Percentiles rank a stretch among this genome's conserved stretches.
Evolutionary conservation across 2,329 filamentous ascomycete genomes (phyloP).

Genomic region (Colletotrichum echinochloae): DNA sequence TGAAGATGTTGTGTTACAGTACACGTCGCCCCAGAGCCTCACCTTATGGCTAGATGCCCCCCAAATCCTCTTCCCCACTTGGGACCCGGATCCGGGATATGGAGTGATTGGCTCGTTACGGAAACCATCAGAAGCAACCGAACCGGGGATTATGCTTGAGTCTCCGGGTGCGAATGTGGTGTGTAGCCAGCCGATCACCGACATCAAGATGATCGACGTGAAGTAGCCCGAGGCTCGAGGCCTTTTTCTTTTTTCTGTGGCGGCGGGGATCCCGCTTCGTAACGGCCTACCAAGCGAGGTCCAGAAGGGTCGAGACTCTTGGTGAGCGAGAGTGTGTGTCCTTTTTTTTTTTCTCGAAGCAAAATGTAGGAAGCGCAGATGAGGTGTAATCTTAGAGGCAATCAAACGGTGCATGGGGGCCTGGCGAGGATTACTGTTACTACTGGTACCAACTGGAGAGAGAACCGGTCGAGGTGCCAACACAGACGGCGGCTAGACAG

Average conservation of each 20-base stretch:
- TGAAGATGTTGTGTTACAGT: conserved; percentile 22
- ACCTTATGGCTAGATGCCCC: conserved; percentile 22
- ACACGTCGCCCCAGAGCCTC: conserved; percentile 28
- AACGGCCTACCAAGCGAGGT: conserved; percentile 8
- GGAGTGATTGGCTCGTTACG: conserved; percentile 7
- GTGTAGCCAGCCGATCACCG: conserved; percentile 2
- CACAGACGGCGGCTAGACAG: conserved; percentile 3
- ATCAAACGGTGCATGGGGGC: conserved; percentile 37
- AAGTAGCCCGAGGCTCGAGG: not conserved
- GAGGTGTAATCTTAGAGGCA: conserved; percentile 37
- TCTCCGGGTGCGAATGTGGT: not conserved
- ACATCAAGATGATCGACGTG: conserved; percentile 12
- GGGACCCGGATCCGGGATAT: conserved; percentile 3
- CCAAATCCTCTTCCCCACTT: not conserved
- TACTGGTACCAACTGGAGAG: conserved; percentile 24
- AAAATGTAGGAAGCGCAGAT: conserved; percentile 30
- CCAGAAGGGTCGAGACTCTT: conserved; percentile 38
- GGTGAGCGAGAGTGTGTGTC: not conserved
- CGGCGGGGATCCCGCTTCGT: conserved; percentile 13
- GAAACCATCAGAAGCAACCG: not conserved
- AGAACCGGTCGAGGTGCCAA: conserved; percentile 9
- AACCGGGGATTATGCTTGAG: conserved; percentile 11
- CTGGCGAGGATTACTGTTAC: conserved; percentile 21
- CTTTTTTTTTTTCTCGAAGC: not conserved
- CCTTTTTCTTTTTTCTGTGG: conserved; percentile 16